Conservation (phyloP, 345 rosid genomes). For the Syzygium oleosum region DNA sequence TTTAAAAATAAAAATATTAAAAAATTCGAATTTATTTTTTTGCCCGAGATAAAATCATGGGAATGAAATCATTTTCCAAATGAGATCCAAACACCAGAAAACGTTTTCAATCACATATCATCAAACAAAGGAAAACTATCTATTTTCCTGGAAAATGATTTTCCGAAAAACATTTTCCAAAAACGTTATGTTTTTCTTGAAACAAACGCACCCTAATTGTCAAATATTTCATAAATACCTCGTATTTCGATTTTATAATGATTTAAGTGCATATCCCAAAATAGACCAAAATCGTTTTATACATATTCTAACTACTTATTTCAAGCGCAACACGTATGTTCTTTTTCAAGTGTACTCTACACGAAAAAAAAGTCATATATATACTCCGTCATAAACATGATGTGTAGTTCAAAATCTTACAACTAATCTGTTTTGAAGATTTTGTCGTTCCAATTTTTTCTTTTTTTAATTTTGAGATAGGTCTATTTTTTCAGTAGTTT, state of each 20-base stretch:
- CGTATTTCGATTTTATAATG: background rate
- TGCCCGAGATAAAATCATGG: too few species aligned
- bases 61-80: too few species aligned
- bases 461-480: background rate
- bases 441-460: background rate
- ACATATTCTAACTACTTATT: fast-evolving
- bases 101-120: too few species aligned
- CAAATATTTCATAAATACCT: background rate
- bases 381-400: background rate
- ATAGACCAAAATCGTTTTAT: background rate
- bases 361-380: background rate
- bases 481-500: background rate
- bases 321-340: background rate
- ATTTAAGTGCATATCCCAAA: background rate
- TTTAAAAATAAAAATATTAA: too few species aligned
- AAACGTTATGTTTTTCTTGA: too few species aligned
- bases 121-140: too few species aligned
- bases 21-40: too few species aligned
- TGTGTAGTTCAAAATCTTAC: background rate
- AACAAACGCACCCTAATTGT: too few species aligned
- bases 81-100: too few species aligned
- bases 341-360: background rate
- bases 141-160: too few species aligned
- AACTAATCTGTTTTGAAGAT: background rate
- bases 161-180: too few species aligned